These are phyloP conservation scores for Bertia moriformis DNA, from an alignment of 2,329 filamentous ascomycete species.

Conservation along the genomic window DNA sequence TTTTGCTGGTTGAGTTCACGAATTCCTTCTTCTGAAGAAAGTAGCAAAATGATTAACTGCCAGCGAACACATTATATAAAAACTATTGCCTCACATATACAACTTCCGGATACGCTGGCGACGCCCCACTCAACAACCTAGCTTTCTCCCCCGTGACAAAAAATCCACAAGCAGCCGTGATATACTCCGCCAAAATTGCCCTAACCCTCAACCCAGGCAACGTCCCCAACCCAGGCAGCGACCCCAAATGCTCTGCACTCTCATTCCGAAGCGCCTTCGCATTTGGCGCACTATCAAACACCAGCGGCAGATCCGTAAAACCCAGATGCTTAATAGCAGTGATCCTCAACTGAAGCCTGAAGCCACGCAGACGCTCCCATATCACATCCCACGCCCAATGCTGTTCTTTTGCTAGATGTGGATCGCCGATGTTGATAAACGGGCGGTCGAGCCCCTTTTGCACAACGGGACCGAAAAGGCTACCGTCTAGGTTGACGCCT, in stretches of 20 bases:
- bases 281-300: constrained; percentile 8
- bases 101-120: background rate
- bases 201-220: background rate
- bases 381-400: constrained; percentile 10
- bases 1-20: too few relatives aligned
- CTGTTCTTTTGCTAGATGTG: constrained; percentile 6
- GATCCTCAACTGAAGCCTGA: constrained; percentile 14
- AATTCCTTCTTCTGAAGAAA: too few relatives aligned
- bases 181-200: background rate
- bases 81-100: too few relatives aligned
- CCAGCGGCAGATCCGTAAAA: constrained; percentile 13
- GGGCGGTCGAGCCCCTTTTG: constrained; percentile 10
- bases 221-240: too few relatives aligned
- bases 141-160: background rate
- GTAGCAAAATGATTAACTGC: too few relatives aligned
- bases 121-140: background rate
- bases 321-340: constrained; percentile 12
- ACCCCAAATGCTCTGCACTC: too few relatives aligned
- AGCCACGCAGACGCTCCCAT: constrained; percentile 8
- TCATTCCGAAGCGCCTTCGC: background rate
- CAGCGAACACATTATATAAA: too few relatives aligned
- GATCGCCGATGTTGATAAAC: constrained; percentile 15
- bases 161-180: background rate
- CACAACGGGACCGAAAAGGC: constrained; percentile 12
- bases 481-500: constrained; percentile 22